Conservation (phyloP, 306 rosid genomes). For the Chamaecrista fasciculata region DNA sequence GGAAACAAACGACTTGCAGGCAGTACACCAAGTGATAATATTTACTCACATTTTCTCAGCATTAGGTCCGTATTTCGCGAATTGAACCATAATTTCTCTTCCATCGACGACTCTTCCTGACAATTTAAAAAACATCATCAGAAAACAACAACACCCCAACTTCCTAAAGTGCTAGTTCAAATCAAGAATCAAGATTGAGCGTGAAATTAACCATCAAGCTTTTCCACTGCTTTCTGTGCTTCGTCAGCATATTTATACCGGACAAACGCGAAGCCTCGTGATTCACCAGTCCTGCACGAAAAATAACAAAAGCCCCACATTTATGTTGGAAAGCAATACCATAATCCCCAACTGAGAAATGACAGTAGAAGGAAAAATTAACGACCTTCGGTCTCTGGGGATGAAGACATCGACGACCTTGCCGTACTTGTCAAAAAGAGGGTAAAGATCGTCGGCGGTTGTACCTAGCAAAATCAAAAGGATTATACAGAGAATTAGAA, state of each 20-base stretch:
- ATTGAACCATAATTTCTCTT: constrained; percentile 81
- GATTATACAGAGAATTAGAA: not conserved
- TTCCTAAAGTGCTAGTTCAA: not conserved
- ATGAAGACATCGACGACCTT: constrained; percentile 77
- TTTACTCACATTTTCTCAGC: constrained; percentile 58
- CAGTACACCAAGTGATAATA: not conserved
- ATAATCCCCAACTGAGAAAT: not conserved
- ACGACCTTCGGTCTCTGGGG: constrained; percentile 71
- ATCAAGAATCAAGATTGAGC: not conserved
- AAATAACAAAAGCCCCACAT: not conserved
- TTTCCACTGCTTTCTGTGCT: constrained; percentile 70
- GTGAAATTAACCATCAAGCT: constrained; percentile 54
- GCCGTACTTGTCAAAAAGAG: constrained; percentile 73
- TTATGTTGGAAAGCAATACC: not conserved
- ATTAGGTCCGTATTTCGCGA: constrained; percentile 83
- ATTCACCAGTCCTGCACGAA: constrained; percentile 55
- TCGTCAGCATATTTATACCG: constrained; percentile 74
- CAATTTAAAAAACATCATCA: not conserved
- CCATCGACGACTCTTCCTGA: constrained; percentile 71
- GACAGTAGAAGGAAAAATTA: not conserved
- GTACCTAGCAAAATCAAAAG: constrained; percentile 40
- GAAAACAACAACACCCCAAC: not conserved
- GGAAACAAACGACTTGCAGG: not conserved
- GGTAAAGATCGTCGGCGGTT: constrained; percentile 72
- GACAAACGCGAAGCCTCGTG: constrained; percentile 73